These are phyloP conservation scores for Boletus pseudo-olivaceus DNA, from an alignment of 768 basidiomycete species.

Conservation along the genomic window DNA sequence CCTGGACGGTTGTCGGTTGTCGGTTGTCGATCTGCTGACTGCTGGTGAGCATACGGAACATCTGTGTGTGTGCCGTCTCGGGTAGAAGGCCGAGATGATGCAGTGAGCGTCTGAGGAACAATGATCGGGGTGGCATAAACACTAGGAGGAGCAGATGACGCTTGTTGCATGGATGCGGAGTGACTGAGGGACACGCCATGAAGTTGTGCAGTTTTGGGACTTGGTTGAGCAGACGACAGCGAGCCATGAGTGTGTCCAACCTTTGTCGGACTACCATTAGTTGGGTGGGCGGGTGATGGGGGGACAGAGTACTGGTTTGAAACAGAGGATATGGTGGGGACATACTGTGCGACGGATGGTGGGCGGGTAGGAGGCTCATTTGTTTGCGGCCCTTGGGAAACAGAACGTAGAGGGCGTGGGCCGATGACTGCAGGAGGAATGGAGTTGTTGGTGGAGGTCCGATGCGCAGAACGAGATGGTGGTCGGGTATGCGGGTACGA, in stretches of 20 bases:
- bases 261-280: constrained; percentile 14
- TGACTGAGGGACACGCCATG: constrained; percentile 11
- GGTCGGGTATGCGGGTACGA: constrained; percentile 24
- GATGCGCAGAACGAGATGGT: constrained; percentile 26
- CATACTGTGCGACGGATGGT: constrained; percentile 18
- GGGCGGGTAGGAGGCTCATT: constrained; percentile 26
- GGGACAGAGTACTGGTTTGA: constrained; percentile 18
- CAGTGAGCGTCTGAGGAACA: constrained; percentile 14
- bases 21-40: constrained; percentile 12
- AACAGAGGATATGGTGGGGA: constrained; percentile 1
- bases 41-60: constrained; percentile 2
- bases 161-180: constrained; percentile 12
- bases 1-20: constrained; percentile 9
- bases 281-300: constrained; percentile 17
- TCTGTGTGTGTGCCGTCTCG: constrained; percentile 20
- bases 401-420: constrained; percentile 27
- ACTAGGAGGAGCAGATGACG: constrained; percentile 16
- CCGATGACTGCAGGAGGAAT: constrained; percentile 26
- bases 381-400: constrained; percentile 24
- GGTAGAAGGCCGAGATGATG: constrained; percentile 29
- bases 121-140: constrained; percentile 21
- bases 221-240: constrained; percentile 21
- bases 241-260: constrained; percentile 7
- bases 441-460: constrained; percentile 14
- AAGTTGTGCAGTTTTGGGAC: constrained; percentile 21